Evolutionary conservation across 345 rosid genomes (phyloP).

Genomic region (Odontarrhena argentea): DNA sequence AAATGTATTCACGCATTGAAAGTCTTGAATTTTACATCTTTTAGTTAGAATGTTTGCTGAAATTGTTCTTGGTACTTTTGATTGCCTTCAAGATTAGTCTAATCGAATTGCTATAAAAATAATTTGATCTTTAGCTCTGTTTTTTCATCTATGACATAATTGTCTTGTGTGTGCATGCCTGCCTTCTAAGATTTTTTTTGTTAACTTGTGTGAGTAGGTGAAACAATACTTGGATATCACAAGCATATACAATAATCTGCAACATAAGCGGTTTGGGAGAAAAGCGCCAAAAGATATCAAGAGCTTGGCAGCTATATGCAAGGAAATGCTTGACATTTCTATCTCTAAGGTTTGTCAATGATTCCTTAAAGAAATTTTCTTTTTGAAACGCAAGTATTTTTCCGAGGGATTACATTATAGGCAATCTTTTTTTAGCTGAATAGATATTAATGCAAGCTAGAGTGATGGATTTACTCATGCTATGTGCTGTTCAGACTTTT

Average conservation of each 20-base stretch:
- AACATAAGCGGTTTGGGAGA: constrained; percentile 62
- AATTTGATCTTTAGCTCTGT: neutral
- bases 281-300: constrained; percentile 62
- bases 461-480: neutral
- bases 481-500: neutral
- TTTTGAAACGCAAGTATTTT: neutral
- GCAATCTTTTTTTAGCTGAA: neutral
- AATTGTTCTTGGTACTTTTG: constrained; percentile 4
- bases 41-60: neutral
- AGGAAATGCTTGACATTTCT: constrained; percentile 64
- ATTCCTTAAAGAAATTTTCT: neutral
- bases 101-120: neutral
- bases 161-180: constrained; percentile 1
- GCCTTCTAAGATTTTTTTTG: neutral
- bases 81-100: constrained; percentile 2
- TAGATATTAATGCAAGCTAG: neutral
- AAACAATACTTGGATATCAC: constrained; percentile 85
- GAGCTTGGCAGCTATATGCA: constrained; percentile 74
- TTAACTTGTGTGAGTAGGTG: constrained; percentile 50
- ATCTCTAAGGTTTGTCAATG: constrained; percentile 65
- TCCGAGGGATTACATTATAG: neutral
- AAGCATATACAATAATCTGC: constrained; percentile 55
- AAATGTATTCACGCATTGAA: neutral
- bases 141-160: neutral
- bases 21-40: neutral